Evolutionary conservation across 1,284 basidiomycete genomes (phyloP).

Genomic region (Stereum hirsutum): DNA sequence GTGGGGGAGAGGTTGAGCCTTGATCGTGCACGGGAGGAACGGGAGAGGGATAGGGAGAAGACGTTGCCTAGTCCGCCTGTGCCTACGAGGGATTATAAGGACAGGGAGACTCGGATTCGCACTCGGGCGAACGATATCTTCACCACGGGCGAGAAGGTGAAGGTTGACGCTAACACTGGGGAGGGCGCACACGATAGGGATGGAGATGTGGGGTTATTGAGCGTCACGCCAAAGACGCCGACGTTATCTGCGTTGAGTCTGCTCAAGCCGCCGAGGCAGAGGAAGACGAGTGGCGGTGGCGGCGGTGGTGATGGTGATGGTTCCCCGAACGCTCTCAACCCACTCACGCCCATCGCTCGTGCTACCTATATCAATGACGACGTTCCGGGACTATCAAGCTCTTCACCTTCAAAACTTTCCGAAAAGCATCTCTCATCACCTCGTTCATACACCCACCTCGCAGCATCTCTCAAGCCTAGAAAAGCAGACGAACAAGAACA

Average conservation of each 20-base stretch:
- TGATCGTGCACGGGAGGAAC: no score
- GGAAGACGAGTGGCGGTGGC: background rate
- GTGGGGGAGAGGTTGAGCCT: no score
- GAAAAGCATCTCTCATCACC: no score
- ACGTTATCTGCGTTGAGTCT: slow-evolving; percentile 38
- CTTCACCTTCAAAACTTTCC: no score
- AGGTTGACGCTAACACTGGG: slow-evolving; percentile 3
- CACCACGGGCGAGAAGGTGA: background rate
- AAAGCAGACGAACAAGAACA: slow-evolving; percentile 13
- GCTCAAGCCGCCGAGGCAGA: slow-evolving; percentile 22
- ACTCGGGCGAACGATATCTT: no score
- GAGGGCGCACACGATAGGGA: background rate
- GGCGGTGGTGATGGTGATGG: no score
- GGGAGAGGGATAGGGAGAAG: slow-evolving; percentile 36
- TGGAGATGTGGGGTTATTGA: background rate
- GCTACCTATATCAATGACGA: no score
- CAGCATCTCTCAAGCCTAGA: background rate
- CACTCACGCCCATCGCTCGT: no score
- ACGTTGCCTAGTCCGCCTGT: slow-evolving; percentile 51
- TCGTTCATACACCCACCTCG: slow-evolving; percentile 7
- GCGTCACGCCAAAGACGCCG: slow-evolving; percentile 34
- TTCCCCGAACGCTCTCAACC: no score
- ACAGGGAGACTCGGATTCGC: no score
- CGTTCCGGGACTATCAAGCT: no score
- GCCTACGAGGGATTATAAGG: no score